phyloP scores from a whole-genome alignment of 495 filamentous ascomycete species.

The Aspergillus nanangensis region DNA sequence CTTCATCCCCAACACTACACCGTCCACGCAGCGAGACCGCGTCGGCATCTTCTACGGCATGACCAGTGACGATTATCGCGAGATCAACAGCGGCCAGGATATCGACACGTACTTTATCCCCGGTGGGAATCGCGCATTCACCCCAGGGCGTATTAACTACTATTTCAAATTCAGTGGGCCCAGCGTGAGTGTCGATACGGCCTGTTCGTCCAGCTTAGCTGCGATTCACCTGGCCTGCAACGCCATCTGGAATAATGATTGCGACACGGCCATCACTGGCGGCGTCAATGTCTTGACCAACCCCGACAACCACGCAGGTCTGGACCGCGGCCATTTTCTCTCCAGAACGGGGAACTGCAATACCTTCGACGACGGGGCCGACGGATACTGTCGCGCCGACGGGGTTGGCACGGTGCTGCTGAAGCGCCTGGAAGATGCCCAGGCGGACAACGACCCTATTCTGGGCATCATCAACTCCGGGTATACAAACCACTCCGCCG shows the following conservation, averaged over 20 bases:
- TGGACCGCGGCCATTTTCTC: constrained; percentile 79
- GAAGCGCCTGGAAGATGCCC: constrained; percentile 41
- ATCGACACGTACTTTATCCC: constrained; percentile 94
- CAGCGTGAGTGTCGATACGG: constrained; percentile 82
- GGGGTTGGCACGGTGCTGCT: constrained; percentile 37
- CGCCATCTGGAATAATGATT: constrained; percentile 74
- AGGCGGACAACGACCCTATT: constrained; percentile 40
- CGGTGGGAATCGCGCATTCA: constrained; percentile 82
- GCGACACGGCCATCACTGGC: constrained; percentile 79
- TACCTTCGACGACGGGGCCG: constrained; percentile 54
- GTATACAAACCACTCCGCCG: constrained; percentile 38
- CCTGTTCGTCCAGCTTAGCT: constrained; percentile 81
- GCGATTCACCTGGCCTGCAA: constrained; percentile 83
- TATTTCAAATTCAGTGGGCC: constrained; percentile 87
- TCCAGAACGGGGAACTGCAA: constrained; percentile 77
- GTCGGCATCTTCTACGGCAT: constrained; percentile 92
- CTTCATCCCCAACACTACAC: constrained; percentile 80
- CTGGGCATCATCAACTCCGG: constrained; percentile 26
- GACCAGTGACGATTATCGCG: constrained; percentile 88
- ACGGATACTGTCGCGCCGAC: constrained; percentile 65
- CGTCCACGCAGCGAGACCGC: constrained; percentile 75
- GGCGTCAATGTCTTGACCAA: constrained; percentile 79
- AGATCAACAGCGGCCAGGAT: constrained; percentile 85
- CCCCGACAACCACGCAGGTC: constrained; percentile 78
- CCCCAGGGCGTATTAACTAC: constrained; percentile 83